Evolutionary conservation across 2,329 filamentous ascomycete genomes (phyloP), one percentile per base, ranked within the genome.

Genomic region (Arthroderma uncinatum): DNA sequence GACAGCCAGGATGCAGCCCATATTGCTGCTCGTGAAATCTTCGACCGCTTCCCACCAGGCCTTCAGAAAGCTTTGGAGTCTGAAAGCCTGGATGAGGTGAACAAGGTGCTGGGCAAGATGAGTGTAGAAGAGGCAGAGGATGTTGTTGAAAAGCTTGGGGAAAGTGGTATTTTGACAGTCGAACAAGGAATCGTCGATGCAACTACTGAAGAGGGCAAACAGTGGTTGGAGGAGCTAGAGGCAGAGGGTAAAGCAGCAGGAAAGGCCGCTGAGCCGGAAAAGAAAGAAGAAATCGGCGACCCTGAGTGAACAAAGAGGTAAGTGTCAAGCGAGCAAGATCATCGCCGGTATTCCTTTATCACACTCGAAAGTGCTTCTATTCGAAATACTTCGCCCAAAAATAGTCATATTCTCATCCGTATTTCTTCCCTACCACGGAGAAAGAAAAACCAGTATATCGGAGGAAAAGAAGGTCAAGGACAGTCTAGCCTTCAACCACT

Each of bases 151-250:
- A 81, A 90, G 67, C 75, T 95, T 60, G 83, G 89, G 30, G 80
- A 93, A 74, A 89, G 89, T 14, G 89, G 88, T 37, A 92, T 96
- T 77, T 73, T 98, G 63, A 95, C 88, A 69, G 71, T 98, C 54
- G 90, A 97, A 70, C 85, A 95, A 67, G 85, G 94, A 53, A 89
- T 98, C 54, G 94, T 98, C 64, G 93, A 98, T 73, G 89, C 90
- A 0, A 98, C 90, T 48, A 95, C 92, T 1, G 85, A 90, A 67
- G 85, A 93, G 69, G 91, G 91, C 2, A 81, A 85, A 76, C 82
- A 84, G 69, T 84, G 84, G 67, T 78, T 92, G 64, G 85, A 87
- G 73, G 82, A 90, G 62, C 80, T 95, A 59, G 85, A 89, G 70
- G 78, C 80, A 25, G 76, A 81, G 62, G 78, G 65, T 14, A 70